A percentile compares a stretch with the other conserved stretches of the same genome.
These are phyloP conservation scores for Podospora tetraspora DNA, from an alignment of 495 filamentous ascomycete genomes.

Conservation along the genomic window DNA sequence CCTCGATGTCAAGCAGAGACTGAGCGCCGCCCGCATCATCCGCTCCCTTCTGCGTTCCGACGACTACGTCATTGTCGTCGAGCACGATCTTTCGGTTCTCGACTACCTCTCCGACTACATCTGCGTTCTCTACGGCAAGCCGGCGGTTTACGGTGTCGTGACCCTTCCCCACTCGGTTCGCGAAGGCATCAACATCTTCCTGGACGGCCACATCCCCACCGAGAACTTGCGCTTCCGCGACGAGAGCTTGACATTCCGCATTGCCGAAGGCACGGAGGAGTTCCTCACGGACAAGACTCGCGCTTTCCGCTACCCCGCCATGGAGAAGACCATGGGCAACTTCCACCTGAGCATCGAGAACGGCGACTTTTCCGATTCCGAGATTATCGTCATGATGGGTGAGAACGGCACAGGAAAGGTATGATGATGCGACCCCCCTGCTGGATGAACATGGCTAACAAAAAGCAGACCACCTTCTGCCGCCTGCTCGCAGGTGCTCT, in stretches of 20 bases:
- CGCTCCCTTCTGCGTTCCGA: slow-evolving; percentile 79
- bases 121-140: slow-evolving; percentile 91
- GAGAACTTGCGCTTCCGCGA: slow-evolving; percentile 98
- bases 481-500: slow-evolving; percentile 86
- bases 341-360: slow-evolving; percentile 80
- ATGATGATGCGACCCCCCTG: not conserved
- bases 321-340: slow-evolving; percentile 88
- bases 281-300: slow-evolving; percentile 80
- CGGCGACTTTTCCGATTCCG: slow-evolving; percentile 91
- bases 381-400: slow-evolving; percentile 99
- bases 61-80: slow-evolving; percentile 96
- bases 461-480: slow-evolving; percentile 94
- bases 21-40: slow-evolving; percentile 86
- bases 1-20: slow-evolving; percentile 94
- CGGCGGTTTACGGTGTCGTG: slow-evolving; percentile 97
- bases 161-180: slow-evolving; percentile 92
- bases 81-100: slow-evolving; percentile 96
- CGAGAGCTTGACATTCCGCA: slow-evolving; percentile 92
- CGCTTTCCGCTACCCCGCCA: slow-evolving; percentile 77
- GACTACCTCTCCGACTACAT: slow-evolving; percentile 99
- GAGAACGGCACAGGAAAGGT: slow-evolving; percentile 73
- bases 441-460: slow-evolving; percentile 80
- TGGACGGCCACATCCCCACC: slow-evolving; percentile 94
- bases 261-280: slow-evolving; percentile 87
- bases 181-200: slow-evolving; percentile 99